Evolutionary conservation across 768 basidiomycete species (phyloP).

Genomic region (Termitomyces sp.): DNA sequence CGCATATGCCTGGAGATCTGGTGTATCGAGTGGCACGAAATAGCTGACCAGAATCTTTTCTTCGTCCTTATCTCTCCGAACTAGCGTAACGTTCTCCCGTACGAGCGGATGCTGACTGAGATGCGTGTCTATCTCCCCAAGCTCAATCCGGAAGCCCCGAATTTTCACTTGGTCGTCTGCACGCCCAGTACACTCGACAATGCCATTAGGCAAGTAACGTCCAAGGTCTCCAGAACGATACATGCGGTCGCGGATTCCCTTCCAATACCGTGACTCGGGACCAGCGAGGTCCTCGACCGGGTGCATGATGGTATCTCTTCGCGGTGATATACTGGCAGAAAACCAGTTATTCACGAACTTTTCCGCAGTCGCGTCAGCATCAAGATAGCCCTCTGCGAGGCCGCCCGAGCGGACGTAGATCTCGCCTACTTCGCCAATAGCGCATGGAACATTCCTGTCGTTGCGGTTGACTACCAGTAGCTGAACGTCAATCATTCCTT

Average conservation of each 20-base stretch:
- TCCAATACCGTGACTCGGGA: constrained; percentile 81
- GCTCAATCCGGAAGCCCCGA: constrained; percentile 96
- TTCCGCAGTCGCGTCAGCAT: constrained; percentile 72
- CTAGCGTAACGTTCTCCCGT: constrained; percentile 96
- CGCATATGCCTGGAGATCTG: constrained; percentile 60
- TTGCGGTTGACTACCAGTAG: constrained; percentile 91
- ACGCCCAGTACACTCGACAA: constrained; percentile 94
- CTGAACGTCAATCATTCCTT: constrained; percentile 97
- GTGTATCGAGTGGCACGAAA: constrained; percentile 82
- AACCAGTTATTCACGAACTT: constrained; percentile 99
- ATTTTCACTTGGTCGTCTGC: constrained; percentile 99
- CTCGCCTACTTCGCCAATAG: constrained; percentile 95
- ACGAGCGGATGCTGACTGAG: constrained; percentile 90
- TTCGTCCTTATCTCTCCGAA: constrained; percentile 96
- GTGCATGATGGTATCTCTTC: constrained; percentile 69
- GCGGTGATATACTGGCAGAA: constrained; percentile 33
- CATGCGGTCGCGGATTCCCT: constrained; percentile 94
- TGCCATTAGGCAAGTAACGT: constrained; percentile 86
- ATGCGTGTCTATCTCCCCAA: constrained; percentile 97
- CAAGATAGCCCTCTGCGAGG: constrained; percentile 91
- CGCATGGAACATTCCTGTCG: constrained; percentile 82
- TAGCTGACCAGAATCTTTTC: constrained; percentile 98
- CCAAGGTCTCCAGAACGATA: constrained; percentile 97
- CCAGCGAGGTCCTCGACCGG: constrained; percentile 52
- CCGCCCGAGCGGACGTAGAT: constrained; percentile 98